Base-by-base conservation (phyloP, 73 alveolate genomes). In the Paramecium pentaurelia region DNA sequence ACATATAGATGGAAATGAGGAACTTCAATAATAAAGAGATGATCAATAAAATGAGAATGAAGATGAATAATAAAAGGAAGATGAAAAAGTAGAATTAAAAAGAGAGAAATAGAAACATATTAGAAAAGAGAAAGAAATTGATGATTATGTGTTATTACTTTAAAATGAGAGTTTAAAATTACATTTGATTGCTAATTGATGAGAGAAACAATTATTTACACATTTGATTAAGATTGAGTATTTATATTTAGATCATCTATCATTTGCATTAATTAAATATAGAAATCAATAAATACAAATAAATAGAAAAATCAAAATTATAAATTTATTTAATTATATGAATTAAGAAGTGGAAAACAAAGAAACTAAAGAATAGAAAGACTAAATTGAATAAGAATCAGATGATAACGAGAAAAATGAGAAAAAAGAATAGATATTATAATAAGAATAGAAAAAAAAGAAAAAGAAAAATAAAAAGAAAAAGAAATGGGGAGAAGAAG, bases 401-500 rank as follows among this genome's bases (percentile, higher is more conserved):
- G 88, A 75, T 30, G 42, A 34, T 0, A 40, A 71, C 7, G 86
- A 71, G 86, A 71, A 18, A 36, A 44, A 75, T 34, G 49, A 75
- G 11, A 22, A 37, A 37, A 40, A 37, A 34, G 88, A 34, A 20
- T 14, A 20, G 47, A 34, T 14, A 6, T 18, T 18, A 54, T 54
- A 4, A 3, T 18, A 54, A 8, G 88, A 45, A 44, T 32, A 45
- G 34, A 80, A 80, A 37, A 80, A 80, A 27, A 80, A 80, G 91
- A 80, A 80, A 16, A 44, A 80, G 73, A 80, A 80, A 80, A 32
- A 80, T 32, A 80, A 80, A 47, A 80, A 47, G 73, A 80, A 80
- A 58, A 80, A 80, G 54, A 80, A 80, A 47, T 80, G 91, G 91
- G 91, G 91, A 44, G 91, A 80, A 80, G 75, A 80, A 27, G 91